These are phyloP conservation scores for Maudiozyma saulgeensis DNA, from an alignment of 805 yeast genomes.

Conservation along the genomic window DNA sequence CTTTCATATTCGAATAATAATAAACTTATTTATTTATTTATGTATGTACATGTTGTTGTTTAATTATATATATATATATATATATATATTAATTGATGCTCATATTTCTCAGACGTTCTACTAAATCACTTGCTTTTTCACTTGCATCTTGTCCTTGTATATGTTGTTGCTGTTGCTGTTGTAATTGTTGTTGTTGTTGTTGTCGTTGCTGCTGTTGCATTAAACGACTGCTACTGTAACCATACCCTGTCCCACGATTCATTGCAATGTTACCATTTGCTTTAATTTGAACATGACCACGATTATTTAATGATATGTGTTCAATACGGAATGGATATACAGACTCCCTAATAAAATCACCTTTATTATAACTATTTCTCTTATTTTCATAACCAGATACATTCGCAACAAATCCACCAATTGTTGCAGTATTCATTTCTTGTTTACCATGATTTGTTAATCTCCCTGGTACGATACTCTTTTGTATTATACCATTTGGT, in stretches of 20 bases:
- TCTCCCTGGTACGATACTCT: slow-evolving; percentile 61
- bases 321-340: slow-evolving; percentile 35
- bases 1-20: not conserved
- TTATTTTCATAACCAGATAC: slow-evolving; percentile 26
- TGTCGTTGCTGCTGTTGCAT: not conserved
- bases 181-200: not conserved
- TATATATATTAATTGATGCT: not conserved
- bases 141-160: slow-evolving; percentile 1
- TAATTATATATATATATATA: not conserved
- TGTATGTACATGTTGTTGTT: not conserved
- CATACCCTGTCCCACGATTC: not conserved
- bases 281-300: slow-evolving; percentile 28
- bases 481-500: slow-evolving; percentile 56
- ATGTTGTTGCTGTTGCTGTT: not conserved
- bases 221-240: not conserved
- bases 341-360: slow-evolving; percentile 36
- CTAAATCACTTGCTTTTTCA: slow-evolving; percentile 5
- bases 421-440: slow-evolving; percentile 35
- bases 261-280: slow-evolving; percentile 10
- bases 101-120: slow-evolving; percentile 5
- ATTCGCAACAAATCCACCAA: slow-evolving; percentile 45
- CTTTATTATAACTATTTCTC: slow-evolving; percentile 29
- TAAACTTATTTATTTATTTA: not conserved
- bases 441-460: slow-evolving; percentile 16
- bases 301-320: slow-evolving; percentile 30